These are phyloP conservation scores for Colletotrichum horii DNA, from an alignment of 2,329 filamentous ascomycete species.

Conservation along the genomic window DNA sequence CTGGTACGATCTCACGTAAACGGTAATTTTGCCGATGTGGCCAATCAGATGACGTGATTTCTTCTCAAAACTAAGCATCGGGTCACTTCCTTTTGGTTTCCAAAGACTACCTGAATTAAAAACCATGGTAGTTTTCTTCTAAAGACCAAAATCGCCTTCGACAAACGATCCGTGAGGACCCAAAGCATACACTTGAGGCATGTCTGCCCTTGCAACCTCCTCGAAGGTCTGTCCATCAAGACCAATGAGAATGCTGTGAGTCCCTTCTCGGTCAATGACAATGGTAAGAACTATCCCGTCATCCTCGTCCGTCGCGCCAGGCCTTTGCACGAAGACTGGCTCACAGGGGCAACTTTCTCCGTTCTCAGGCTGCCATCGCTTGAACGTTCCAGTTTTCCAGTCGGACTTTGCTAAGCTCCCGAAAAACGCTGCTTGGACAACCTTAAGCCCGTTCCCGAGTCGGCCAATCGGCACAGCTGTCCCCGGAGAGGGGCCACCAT, in stretches of 20 bases:
- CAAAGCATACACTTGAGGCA: conserved; percentile 21
- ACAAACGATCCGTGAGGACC: conserved; percentile 19
- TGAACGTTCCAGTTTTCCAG: conserved; percentile 22
- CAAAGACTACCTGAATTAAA: background rate
- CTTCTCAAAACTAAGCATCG: background rate
- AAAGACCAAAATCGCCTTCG: background rate
- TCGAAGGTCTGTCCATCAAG: conserved; percentile 22
- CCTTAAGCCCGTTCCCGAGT: conserved; percentile 1
- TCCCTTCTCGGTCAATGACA: conserved; percentile 19
- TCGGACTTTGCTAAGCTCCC: conserved; percentile 22
- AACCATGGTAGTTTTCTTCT: background rate
- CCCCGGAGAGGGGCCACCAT: conserved; percentile 15
- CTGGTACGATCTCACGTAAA: background rate
- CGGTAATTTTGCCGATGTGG: background rate
- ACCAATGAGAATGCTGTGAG: conserved; percentile 22
- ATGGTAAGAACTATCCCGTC: conserved; percentile 23
- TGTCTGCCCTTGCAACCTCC: conserved; percentile 20
- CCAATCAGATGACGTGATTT: background rate
- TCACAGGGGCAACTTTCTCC: conserved; percentile 32
- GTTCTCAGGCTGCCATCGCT: conserved; percentile 17
- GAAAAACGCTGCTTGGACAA: conserved; percentile 20
- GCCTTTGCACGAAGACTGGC: conserved; percentile 21
- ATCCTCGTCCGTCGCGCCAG: conserved; percentile 19
- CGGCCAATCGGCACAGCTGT: conserved; percentile 21
- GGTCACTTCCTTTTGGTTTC: background rate